A percentile compares a stretch with the other conserved stretches of the same genome.
Conservation (phyloP, 306 rosid genomes). For the Castanopsis chinensis region DNA sequence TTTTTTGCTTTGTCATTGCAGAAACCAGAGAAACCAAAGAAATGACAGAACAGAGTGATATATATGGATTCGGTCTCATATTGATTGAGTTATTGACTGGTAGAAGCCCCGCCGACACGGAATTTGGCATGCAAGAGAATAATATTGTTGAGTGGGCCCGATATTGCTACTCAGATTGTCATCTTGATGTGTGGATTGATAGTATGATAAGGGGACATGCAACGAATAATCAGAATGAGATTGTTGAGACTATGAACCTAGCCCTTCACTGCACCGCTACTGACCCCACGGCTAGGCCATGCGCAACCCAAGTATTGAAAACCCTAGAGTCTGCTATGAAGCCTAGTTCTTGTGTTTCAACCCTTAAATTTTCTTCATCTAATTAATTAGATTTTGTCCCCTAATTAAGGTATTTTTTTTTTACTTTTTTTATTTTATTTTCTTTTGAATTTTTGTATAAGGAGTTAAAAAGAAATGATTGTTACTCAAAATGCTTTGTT, state of each 20-base stretch:
- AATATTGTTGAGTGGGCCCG: conserved; percentile 85
- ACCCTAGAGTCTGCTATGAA: conserved; percentile 41
- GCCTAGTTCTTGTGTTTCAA: conserved; percentile 38
- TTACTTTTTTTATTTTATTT: not conserved
- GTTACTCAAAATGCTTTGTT: conserved; percentile 44
- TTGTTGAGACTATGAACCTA: conserved; percentile 71
- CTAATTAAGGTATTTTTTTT: not conserved
- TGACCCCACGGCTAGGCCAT: conserved; percentile 81
- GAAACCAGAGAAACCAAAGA: conserved; percentile 45
- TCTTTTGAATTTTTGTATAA: conserved; percentile 30
- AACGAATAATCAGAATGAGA: conserved; percentile 36
- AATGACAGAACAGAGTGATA: conserved; percentile 58
- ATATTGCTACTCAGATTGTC: conserved; percentile 71
- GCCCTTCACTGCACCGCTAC: conserved; percentile 73
- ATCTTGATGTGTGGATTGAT: conserved; percentile 73
- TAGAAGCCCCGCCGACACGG: conserved; percentile 54
- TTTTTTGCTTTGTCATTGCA: conserved; percentile 19
- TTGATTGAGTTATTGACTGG: conserved; percentile 79
- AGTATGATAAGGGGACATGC: conserved; percentile 44
- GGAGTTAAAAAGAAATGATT: conserved; percentile 41
- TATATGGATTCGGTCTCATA: conserved; percentile 67
- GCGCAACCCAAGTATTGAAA: conserved; percentile 52
- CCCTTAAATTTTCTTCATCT: conserved; percentile 21
- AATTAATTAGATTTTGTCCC: not conserved
- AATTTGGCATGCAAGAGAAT: conserved; percentile 38